Conservation (phyloP, 768 basidiomycete species). For the Boletus barrowsii region DNA sequence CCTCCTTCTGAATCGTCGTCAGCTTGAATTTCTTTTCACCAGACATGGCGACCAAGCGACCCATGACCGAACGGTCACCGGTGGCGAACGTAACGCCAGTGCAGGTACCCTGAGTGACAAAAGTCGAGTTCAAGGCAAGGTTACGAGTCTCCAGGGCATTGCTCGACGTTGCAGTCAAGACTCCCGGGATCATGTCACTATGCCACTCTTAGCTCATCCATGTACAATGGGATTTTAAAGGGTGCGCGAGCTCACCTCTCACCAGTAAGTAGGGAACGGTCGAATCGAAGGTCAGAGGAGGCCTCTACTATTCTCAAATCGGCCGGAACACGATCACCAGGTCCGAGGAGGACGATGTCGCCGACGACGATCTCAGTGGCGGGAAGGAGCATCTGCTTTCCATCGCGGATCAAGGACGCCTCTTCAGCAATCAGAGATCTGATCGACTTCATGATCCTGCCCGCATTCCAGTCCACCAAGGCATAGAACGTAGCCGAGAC, state of each 20-base stretch:
- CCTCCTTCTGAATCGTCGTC: slow-evolving; percentile 46
- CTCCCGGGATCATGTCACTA: slow-evolving; percentile 43
- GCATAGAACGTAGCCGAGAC: slow-evolving; percentile 46
- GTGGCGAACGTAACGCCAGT: slow-evolving; percentile 40
- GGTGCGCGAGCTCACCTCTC: slow-evolving; percentile 32
- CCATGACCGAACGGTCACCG: slow-evolving; percentile 44
- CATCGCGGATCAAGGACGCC: slow-evolving; percentile 51
- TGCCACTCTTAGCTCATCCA: slow-evolving; percentile 3
- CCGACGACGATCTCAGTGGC: slow-evolving; percentile 56
- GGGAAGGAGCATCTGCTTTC: slow-evolving; percentile 41
- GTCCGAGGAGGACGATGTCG: slow-evolving; percentile 46
- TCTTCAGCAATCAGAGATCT: slow-evolving; percentile 57
- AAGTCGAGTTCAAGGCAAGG: slow-evolving; percentile 46
- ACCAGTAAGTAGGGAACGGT: slow-evolving; percentile 50
- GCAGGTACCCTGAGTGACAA: slow-evolving; percentile 40
- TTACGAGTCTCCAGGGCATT: slow-evolving; percentile 47
- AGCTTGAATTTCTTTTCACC: slow-evolving; percentile 42
- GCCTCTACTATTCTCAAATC: slow-evolving; percentile 52
- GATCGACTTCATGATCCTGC: slow-evolving; percentile 49
- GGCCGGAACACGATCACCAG: slow-evolving; percentile 58
- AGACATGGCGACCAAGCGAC: slow-evolving; percentile 52
- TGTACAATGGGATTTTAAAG: neutral
- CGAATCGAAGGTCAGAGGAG: slow-evolving; percentile 48
- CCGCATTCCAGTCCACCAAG: slow-evolving; percentile 46
- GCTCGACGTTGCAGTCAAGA: slow-evolving; percentile 41